Percentiles rank a stretch among this genome's conserved stretches.
Conservation (phyloP, 2,329 filamentous ascomycete species). For the Pseudogymnoascus sp. region DNA sequence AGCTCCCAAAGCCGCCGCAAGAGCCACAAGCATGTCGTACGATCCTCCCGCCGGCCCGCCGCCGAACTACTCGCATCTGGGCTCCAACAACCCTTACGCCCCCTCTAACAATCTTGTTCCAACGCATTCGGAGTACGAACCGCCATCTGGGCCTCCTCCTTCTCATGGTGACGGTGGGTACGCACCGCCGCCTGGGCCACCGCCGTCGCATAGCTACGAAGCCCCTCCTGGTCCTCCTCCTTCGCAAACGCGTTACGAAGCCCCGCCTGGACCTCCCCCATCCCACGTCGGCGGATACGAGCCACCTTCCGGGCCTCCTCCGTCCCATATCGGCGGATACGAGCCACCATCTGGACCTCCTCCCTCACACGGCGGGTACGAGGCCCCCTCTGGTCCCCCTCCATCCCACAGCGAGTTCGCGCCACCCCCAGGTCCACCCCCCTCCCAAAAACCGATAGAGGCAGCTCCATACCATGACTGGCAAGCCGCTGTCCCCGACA, state of each 20-base stretch:
- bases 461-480: conserved; percentile 52
- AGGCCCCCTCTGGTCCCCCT: conserved; percentile 22
- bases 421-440: conserved; percentile 33
- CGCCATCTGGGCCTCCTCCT: conserved; percentile 28
- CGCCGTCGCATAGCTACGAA: neutral
- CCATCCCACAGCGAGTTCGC: conserved; percentile 23
- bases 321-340: conserved; percentile 4
- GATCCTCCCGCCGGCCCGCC: neutral
- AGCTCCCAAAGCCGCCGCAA: neutral
- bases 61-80: neutral
- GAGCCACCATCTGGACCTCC: conserved; percentile 1
- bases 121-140: neutral
- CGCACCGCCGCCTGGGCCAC: conserved; percentile 10
- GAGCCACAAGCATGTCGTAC: neutral
- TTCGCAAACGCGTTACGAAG: neutral
- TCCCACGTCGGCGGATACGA: conserved; percentile 4
- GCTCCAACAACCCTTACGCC: neutral
- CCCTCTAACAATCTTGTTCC: neutral
- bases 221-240: neutral
- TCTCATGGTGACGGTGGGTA: conserved; percentile 12
- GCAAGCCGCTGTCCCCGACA: conserved; percentile 64
- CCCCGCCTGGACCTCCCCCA: neutral
- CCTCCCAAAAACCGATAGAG: conserved; percentile 9
- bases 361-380: conserved; percentile 19
- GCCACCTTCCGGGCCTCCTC: neutral